These are phyloP conservation scores for Penicillium hordei DNA, from an alignment of 2,329 filamentous ascomycete genomes.

Conservation along the genomic window DNA sequence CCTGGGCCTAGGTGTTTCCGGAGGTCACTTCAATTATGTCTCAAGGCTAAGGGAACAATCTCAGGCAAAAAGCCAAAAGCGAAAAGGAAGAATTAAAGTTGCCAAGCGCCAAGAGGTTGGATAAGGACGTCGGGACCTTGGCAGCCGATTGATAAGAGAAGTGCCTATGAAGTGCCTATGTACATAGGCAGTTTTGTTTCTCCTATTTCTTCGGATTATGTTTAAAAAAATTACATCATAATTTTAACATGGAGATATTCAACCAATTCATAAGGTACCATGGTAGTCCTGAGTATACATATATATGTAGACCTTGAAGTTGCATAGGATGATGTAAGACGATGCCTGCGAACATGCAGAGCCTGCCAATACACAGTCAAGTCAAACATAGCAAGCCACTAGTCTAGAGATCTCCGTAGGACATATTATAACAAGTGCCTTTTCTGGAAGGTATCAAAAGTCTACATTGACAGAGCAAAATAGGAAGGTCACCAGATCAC, in stretches of 20 bases:
- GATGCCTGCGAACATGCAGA: too few relatives aligned
- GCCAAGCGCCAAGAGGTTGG: constrained; percentile 14
- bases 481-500: constrained; percentile 6
- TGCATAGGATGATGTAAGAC: background rate
- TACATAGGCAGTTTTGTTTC: background rate
- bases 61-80: background rate
- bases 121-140: background rate
- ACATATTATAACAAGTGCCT: background rate
- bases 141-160: constrained; percentile 4
- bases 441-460: background rate
- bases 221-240: background rate
- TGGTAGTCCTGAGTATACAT: background rate
- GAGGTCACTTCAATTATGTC: background rate
- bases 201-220: background rate
- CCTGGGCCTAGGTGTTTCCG: background rate
- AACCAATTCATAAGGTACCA: background rate
- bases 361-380: background rate
- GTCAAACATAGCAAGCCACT: background rate
- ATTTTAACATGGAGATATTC: background rate
- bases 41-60: background rate
- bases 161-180: background rate
- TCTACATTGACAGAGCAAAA: background rate
- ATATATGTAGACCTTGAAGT: background rate
- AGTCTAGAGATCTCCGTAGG: background rate
- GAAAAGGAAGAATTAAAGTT: constrained; percentile 15